Evolutionary conservation across 2,329 filamentous ascomycete genomes (phyloP), one percentile per base, ranked within the genome.

Genomic region (Pyricularia sp.): DNA sequence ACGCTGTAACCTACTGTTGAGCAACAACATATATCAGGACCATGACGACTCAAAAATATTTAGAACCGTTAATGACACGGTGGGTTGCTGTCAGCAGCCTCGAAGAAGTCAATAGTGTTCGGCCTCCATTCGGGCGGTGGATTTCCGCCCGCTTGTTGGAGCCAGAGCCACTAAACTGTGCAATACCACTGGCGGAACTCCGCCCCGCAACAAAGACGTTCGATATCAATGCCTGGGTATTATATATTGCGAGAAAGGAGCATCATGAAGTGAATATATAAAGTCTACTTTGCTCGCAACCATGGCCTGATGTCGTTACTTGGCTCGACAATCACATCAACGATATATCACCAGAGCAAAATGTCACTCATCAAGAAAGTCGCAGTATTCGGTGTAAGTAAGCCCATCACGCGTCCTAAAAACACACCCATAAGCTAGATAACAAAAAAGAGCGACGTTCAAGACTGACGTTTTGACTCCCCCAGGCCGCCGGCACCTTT

Each of bases 401-500:
- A 25, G 2, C 30, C 30, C 10, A 65, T 36, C 20, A 2, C 28
- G 59, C 12, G 10, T 64, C 23, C 23, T 63, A 63, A 28, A 28
- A 36, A 36, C 4, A 36, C 2, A 33, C 1, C 7, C 28, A 33
- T 2, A 33, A 33, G 31, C 6, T 2, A 33, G 10, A 33, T 10
- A 33, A 64, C 11, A 26, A 11, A 23, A 64, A n/a, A 64, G 17
- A 20, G 36, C 42, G 12, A 42, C 12, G n/a, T n/a, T n/a, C 20
- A n/a, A 42, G 33, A 1, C 42, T 55, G 20, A 55, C 42, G 2
- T 55, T 20, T n/a, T 55, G 42, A 55, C n/a, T 55, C n/a, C 20
- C 20, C 20, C 42, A 78, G 77, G 77, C 72, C 1, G 77, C 77
- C 10, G 77, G 77, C n/a, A 76, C 73, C 64, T 63, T 78, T 3